A percentile compares a stretch with the other conserved stretches of the same genome.
Evolutionary conservation across 2,329 filamentous ascomycete genomes (phyloP).

Genomic region (Diplodia corticola): DNA sequence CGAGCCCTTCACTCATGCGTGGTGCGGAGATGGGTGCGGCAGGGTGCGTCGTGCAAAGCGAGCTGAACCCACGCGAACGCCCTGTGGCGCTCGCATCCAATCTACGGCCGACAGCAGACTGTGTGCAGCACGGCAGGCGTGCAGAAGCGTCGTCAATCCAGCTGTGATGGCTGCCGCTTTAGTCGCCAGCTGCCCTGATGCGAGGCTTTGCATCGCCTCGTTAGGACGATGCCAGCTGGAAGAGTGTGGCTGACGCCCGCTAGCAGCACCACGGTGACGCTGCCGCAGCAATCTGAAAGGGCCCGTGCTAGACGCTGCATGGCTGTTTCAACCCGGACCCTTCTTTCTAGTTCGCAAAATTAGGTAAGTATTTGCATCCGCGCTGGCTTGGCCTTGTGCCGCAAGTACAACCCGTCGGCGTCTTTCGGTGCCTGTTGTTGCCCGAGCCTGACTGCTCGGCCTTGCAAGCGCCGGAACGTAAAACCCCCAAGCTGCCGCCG

Average conservation of each 20-base stretch:
- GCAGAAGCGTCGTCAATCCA: not conserved
- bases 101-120: not conserved
- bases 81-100: conserved; percentile 12
- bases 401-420: not conserved
- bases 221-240: not conserved
- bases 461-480: not conserved
- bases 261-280: not conserved
- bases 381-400: not conserved
- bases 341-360: not conserved
- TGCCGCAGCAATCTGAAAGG: not conserved
- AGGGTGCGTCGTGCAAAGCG: not conserved
- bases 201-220: not conserved
- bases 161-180: conserved; percentile 1
- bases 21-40: not conserved
- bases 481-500: not conserved
- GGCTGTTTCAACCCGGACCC: not conserved
- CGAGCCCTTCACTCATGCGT: conserved; percentile 7
- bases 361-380: too few relatives aligned
- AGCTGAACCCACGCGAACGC: not conserved
- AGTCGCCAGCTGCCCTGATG: not conserved
- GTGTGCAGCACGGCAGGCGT: not conserved
- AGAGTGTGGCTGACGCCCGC: not conserved
- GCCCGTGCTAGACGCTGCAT: not conserved
- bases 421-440: conserved; percentile 12
- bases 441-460: not conserved